Conservation (phyloP, 129 eudicot species). For the Centaurea solstitialis region DNA sequence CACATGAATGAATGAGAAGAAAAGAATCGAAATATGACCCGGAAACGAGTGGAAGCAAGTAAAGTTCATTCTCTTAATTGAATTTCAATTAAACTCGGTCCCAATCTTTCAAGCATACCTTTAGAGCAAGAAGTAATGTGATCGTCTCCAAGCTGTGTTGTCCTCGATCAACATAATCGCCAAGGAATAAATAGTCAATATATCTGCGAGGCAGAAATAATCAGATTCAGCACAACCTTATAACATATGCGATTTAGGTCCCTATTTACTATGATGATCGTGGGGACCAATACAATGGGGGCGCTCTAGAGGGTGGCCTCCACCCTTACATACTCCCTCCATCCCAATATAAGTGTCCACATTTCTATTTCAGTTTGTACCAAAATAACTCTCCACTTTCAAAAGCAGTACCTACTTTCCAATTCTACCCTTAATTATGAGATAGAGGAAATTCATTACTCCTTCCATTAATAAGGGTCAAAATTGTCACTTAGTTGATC, state of each 20-base stretch:
- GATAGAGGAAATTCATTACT: not conserved
- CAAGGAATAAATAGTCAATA: constrained; percentile 91
- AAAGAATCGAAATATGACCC: not conserved
- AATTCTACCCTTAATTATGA: not conserved
- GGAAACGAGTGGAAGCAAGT: not conserved
- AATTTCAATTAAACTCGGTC: not conserved
- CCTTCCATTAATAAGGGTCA: not conserved
- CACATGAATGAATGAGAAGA: not conserved
- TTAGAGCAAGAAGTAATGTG: constrained; percentile 84
- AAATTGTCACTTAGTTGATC: not conserved
- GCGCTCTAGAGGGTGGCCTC: not conserved
- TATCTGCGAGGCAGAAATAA: constrained; percentile 55
- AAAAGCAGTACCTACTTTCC: no score
- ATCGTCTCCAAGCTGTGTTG: constrained; percentile 99
- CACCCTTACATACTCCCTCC: not conserved
- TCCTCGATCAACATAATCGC: constrained; percentile 99
- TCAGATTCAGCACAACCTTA: constrained; percentile 1
- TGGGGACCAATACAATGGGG: not conserved
- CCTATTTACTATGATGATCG: not conserved
- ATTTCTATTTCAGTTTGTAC: no score
- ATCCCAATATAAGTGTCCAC: not conserved
- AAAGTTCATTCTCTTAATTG: not conserved
- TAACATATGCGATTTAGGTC: not conserved
- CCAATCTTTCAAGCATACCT: constrained; percentile 51
- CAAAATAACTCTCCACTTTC: not conserved